Base-by-base conservation (phyloP, 2,329 filamentous ascomycete genomes). In the Penicillium sp. region DNA sequence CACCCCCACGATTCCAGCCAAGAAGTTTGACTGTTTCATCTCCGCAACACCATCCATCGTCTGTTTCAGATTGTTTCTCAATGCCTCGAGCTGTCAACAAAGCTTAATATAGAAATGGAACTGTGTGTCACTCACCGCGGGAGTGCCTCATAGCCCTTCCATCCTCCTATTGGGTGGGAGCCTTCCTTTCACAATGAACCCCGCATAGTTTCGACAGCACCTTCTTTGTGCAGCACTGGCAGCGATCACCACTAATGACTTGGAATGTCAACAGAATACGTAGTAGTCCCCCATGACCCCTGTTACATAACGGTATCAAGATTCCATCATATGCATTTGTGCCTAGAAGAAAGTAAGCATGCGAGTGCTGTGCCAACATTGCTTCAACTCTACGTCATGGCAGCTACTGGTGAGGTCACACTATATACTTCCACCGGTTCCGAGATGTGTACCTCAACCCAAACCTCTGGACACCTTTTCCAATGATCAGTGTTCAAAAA, bases 11-110 rank as follows among this genome's bases (percentile, higher is more conserved):
- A 56, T 56, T 49, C 6, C 56, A 35, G 54, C 65, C 66, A 68
- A 65, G 66, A 58, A 5, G 57, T 46, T 41, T 57, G 49, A 55
- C 26, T 58, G 66, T 69, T 69, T 69, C 67, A 67, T 23, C 30
- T 52, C 53, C 56, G 47, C 41, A 59, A 63, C 51, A 26, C 45
- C 38, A 19, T 44, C 47, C 48, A 21, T 30, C 19, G 56, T 57
- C n/a, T 53, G 30, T 21, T 45, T 49, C 44, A 52, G 7, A 7
- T 35, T 45, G 17, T 53, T 26, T 35, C 21, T 15, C 30, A 31
- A 29, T 26, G 8, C 13, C 21, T 23, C 7, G 19, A 29, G 3
- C 7, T n/a, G 38, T 31, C 29, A 29, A 29, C 23, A 29, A 17
- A 23, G 19, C 15, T 26, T 7, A 26, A 50, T 50, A 13, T 21